These are phyloP conservation scores for Pseudomassariella vexata DNA, from an alignment of 2,329 filamentous ascomycete genomes.

Conservation along the genomic window DNA sequence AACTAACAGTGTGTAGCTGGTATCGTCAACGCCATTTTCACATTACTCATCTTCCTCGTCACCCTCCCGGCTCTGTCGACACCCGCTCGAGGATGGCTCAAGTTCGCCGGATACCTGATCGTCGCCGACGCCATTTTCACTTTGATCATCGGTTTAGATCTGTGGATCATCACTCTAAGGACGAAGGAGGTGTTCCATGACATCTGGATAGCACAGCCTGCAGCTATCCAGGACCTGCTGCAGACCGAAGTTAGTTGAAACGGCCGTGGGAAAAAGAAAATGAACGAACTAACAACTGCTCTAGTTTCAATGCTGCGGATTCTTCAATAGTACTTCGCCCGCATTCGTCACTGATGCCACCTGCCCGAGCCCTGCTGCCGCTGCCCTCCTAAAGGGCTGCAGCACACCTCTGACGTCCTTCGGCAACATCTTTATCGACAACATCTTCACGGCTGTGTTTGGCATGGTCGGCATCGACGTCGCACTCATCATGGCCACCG, in stretches of 20 bases:
- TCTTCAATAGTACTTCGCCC: slow-evolving; percentile 64
- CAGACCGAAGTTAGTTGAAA: slow-evolving; percentile 58
- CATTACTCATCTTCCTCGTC: slow-evolving; percentile 64
- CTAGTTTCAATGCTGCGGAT: slow-evolving; percentile 77
- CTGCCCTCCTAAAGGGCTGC: slow-evolving; percentile 66
- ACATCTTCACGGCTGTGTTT: slow-evolving; percentile 74
- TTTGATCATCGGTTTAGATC: slow-evolving; percentile 56
- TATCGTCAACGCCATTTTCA: slow-evolving; percentile 65
- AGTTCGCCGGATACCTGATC: slow-evolving; percentile 60
- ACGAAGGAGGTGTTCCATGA: slow-evolving; percentile 56
- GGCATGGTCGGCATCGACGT: slow-evolving; percentile 70
- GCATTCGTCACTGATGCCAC: slow-evolving; percentile 64
- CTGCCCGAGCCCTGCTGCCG: slow-evolving; percentile 65
- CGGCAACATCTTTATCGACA: slow-evolving; percentile 65
- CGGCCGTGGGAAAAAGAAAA: no score
- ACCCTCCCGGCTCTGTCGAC: slow-evolving; percentile 68
- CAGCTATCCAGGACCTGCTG: slow-evolving; percentile 58
- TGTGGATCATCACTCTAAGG: slow-evolving; percentile 70
- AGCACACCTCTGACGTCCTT: slow-evolving; percentile 61
- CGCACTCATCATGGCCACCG: slow-evolving; percentile 62
- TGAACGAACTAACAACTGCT: no score
- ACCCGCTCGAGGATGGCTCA: slow-evolving; percentile 63
- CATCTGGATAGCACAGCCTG: slow-evolving; percentile 55
- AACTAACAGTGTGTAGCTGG: no score
- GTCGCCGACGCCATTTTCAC: slow-evolving; percentile 59